Evolutionary conservation across 441 rosid genomes (phyloP).

Genomic region (Adansonia rubrostipa): DNA sequence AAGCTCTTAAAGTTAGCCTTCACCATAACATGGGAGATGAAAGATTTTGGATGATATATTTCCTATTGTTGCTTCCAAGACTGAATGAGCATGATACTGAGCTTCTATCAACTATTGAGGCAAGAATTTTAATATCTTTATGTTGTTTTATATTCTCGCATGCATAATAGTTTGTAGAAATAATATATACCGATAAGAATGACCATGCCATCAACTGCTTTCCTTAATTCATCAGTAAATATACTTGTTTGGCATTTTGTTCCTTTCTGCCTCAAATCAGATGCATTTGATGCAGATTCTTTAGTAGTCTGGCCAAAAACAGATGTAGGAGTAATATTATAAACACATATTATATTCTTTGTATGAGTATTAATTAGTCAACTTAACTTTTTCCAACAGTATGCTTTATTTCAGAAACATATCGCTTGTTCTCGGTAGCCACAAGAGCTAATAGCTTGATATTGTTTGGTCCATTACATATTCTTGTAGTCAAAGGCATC

Average conservation of each 20-base stretch:
- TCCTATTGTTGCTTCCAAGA: conserved; percentile 72
- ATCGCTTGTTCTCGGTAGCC: neutral
- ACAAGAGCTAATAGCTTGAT: conserved; percentile 7
- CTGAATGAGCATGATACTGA: conserved; percentile 55
- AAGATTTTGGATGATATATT: conserved; percentile 76
- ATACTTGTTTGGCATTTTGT: neutral
- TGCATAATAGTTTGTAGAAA: neutral
- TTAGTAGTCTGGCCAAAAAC: neutral
- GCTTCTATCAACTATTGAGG: conserved; percentile 66
- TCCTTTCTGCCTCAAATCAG: neutral
- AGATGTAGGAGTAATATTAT: neutral
- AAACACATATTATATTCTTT: neutral
- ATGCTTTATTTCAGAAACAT: neutral
- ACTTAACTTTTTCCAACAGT: neutral
- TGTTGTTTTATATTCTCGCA: conserved; percentile 6
- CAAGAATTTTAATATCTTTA: conserved; percentile 30
- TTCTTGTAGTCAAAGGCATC: neutral
- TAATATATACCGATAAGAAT: too few species aligned
- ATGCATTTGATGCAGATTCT: neutral
- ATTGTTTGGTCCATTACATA: neutral
- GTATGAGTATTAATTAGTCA: neutral
- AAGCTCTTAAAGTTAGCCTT: conserved; percentile 54
- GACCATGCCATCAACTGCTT: too few species aligned
- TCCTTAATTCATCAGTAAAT: neutral
- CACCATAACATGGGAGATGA: conserved; percentile 43